Base-by-base conservation (phyloP, 1,284 basidiomycete species). In the Lentinus polychrous region DNA sequence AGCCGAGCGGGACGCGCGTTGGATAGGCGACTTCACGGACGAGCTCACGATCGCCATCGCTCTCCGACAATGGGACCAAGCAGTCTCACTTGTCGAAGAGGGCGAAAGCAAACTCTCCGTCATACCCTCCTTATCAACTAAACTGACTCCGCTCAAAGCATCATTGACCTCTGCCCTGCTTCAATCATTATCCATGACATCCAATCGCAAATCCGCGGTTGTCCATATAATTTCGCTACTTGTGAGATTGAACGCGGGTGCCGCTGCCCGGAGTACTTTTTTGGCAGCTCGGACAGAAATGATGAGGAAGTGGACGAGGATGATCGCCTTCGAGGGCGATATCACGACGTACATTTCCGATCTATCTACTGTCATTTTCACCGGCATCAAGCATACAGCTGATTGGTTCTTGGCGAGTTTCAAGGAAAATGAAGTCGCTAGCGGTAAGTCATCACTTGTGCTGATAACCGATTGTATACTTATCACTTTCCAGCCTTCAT, bases 401-500 rank as follows among this genome's bases (percentile, higher is more conserved):
- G 95, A 99, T 66, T 99, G 95, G 96, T 99, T 93, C 66, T 77
- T 97, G 62, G 85, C 85, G 1, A 94, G 92, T 43, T 99, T 97
- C 68, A 91, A 86, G 65, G 94, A 97, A 65, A 93, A 94, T 60
- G 83, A 90, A 52, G 91, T 94, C 60, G 90, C 94, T 0, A 94
- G 91, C 48, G 79, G 92, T 93, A 58, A 57, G 88, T 72, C n/a
- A 1, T 46, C 27, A 27, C 54, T 44, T 1, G 38, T 18, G 35
- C n/a, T 8, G 31, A 33, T 11, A 8, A 10, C 12, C 32, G 35
- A 51, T 23, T 27, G 22, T 20, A 17, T 33, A 37, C 45, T 49
- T 7, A 37, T 31, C 14, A 34, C 20, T 33, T 34, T 35, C 47
- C 10, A 94, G 93, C 85, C 8, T 95, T 98, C 60, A 89, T 98